phyloP scores from a whole-genome alignment of 345 rosid genomes.

The Hibiscus mutabilis region DNA sequence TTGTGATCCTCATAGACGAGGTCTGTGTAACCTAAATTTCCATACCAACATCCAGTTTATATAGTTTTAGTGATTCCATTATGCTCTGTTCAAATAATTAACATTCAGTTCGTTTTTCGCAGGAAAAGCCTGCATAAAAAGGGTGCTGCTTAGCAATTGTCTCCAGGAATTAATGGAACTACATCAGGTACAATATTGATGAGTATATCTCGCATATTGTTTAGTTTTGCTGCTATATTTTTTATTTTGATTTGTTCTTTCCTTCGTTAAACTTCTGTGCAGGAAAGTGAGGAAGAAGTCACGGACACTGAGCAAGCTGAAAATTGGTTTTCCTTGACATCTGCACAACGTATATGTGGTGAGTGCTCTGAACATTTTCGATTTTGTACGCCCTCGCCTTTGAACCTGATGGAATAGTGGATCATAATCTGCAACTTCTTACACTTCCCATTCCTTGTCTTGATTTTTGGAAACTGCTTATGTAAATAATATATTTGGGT shows the following conservation, averaged over 20 bases:
- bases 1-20: conserved; percentile 98
- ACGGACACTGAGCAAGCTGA: conserved; percentile 98
- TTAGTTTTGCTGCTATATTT: not conserved
- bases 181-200: conserved; percentile 63
- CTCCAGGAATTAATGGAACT: conserved; percentile 99
- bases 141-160: conserved; percentile 92
- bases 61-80: not conserved
- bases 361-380: conserved; percentile 13
- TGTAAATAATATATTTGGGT: not conserved
- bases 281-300: conserved; percentile 98
- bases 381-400: not conserved
- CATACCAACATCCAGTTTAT: not conserved
- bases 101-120: conserved; percentile 15
- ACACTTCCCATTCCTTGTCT: not conserved
- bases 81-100: conserved; percentile 9
- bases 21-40: conserved; percentile 27
- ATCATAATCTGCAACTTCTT: conserved; percentile 1
- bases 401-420: not conserved
- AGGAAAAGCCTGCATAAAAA: conserved; percentile 97
- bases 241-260: not conserved
- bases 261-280: conserved; percentile 7
- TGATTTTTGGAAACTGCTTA: not conserved
- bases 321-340: conserved; percentile 98
- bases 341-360: conserved; percentile 98
- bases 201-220: not conserved